These are phyloP conservation scores for Hypoxylon sp. DNA, from an alignment of 2,329 filamentous ascomycete species.

Conservation along the genomic window DNA sequence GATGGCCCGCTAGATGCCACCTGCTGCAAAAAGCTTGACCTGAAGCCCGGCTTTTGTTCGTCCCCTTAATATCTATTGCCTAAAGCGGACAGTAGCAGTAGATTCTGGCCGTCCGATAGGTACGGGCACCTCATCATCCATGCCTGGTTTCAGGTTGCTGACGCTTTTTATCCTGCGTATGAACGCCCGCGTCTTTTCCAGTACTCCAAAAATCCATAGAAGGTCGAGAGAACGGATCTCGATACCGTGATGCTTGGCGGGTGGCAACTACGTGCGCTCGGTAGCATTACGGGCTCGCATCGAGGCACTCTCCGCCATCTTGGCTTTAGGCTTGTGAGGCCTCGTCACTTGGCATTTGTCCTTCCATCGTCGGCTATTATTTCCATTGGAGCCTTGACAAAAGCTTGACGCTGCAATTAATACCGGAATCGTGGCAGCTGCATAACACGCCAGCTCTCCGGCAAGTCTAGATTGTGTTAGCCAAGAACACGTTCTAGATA, in stretches of 20 bases:
- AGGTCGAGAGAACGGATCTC: conserved; percentile 2
- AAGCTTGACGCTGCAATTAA: conserved; percentile 36
- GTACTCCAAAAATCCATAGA: too few relatives aligned
- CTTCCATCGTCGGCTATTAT: conserved; percentile 14
- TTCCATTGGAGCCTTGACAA: conserved; percentile 30
- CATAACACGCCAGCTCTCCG: conserved; percentile 21
- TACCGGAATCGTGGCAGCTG: conserved; percentile 35
- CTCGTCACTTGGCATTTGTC: conserved; percentile 33
- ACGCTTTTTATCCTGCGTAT: conserved; percentile 13
- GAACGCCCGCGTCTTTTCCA: conserved; percentile 13
- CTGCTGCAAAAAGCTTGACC: conserved; percentile 33
- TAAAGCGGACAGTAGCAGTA: conserved; percentile 31
- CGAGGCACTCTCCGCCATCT: conserved; percentile 20
- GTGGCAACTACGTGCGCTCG: conserved; percentile 21
- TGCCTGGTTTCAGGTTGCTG: conserved; percentile 25
- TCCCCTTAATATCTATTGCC: conserved; percentile 29
- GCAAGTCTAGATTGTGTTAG: conserved; percentile 31
- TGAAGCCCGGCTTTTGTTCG: conserved; percentile 35
- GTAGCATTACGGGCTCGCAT: conserved; percentile 19
- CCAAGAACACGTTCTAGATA: conserved; percentile 28
- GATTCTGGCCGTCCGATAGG: conserved; percentile 31
- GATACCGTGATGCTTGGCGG: conserved; percentile 30
- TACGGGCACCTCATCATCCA: conserved; percentile 21
- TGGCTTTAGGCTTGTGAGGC: conserved; percentile 27
- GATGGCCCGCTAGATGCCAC: conserved; percentile 28